Base-by-base conservation (phyloP, 257 asterid species). In the Solanum lycopersicoides region DNA sequence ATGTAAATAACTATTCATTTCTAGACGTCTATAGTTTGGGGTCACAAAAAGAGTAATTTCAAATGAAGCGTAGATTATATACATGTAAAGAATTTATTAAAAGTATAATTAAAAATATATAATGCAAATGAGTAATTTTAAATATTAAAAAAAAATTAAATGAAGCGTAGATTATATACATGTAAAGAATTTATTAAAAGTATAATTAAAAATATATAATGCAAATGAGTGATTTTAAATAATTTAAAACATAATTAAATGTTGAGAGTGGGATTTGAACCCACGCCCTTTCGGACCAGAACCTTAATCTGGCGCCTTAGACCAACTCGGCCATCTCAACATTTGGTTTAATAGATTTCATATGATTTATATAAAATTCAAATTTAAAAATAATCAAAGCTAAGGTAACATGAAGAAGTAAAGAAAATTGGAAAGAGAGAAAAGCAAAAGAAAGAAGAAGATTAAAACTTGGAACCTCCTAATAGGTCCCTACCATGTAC, bases 241-340 rank as follows among this genome's bases (percentile, higher is more conserved):
- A 32, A n/a, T n/a, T 32, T 32, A 32, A 32, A 32, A 32, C n/a
- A n/a, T n/a, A n/a, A n/a, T 28, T 37, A 37, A 37, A 37, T 39
- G 42, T 39, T 39, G 42, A 39, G 10, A 39, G 42, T 39, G 42
- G 42, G 42, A 39, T 39, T 39, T 39, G 44, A 66, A 96, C 98
- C 98, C 98, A 94, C 98, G 98, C 98, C 98, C 98, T 95, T 95
- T 94, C 98, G 98, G 99, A 95, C 98, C 98, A 94, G 95, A 97
- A 97, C 99, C 98, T 95, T 97, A 93, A 93, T 95, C 98, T 94
- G 96, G 98, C 98, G 97, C 88, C 88, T 86, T 86, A 86, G 84
- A 86, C 88, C 88, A 86, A 86, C 88, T 73, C 84, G 88, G 88
- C 88, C 88, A 86, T 86, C 88, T 73, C 88, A 86, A 72, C 94